A percentile compares a stretch with the other conserved stretches of the same genome.
Evolutionary conservation across 441 rosid genomes (phyloP).

Genomic region (Macaranga tanarius): DNA sequence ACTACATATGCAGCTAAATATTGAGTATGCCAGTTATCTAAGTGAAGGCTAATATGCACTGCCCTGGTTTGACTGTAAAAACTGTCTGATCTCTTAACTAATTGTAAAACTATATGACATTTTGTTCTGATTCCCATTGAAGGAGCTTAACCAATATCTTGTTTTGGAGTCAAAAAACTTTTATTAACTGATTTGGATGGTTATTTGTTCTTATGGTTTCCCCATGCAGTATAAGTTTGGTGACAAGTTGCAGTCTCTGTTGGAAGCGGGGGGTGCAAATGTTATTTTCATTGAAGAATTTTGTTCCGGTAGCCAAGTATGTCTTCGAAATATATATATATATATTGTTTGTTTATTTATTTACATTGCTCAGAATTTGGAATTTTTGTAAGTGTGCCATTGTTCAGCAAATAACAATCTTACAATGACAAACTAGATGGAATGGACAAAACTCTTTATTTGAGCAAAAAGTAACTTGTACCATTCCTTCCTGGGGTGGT

Average conservation of each 20-base stretch:
- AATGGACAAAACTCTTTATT: background rate
- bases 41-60: background rate
- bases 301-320: slow-evolving; percentile 71
- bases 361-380: background rate
- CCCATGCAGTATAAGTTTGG: slow-evolving; percentile 63
- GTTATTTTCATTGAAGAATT: slow-evolving; percentile 45
- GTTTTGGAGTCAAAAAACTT: background rate
- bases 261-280: slow-evolving; percentile 67
- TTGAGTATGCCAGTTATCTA: background rate
- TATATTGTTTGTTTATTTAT: background rate
- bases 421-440: background rate
- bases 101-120: slow-evolving; percentile 8
- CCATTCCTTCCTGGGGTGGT: background rate
- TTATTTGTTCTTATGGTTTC: slow-evolving; percentile 12
- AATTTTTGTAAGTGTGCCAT: background rate
- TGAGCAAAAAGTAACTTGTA: background rate
- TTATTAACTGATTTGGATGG: slow-evolving; percentile 5
- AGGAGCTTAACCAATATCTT: background rate
- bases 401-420: background rate
- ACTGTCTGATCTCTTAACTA: background rate
- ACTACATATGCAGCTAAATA: background rate
- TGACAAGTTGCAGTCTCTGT: slow-evolving; percentile 46
- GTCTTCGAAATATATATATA: slow-evolving; percentile 16
- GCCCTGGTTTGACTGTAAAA: background rate
- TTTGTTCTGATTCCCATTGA: background rate